Evolutionary conservation across 2,329 filamentous ascomycete species (phyloP).

Genomic region (Fusarium concolor): DNA sequence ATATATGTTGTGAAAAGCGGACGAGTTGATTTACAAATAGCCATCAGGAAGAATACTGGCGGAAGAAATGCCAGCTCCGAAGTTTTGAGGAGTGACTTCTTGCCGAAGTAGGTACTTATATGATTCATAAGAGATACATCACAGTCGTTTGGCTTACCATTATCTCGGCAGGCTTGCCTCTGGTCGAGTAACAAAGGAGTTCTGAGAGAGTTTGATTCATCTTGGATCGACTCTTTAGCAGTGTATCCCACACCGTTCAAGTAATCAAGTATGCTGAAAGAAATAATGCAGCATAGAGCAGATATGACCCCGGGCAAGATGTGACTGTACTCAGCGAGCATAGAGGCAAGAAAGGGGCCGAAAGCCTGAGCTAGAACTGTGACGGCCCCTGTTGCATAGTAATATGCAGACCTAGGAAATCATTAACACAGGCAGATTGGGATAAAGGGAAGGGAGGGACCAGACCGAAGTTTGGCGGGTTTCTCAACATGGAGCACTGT

Average conservation of each 20-base stretch:
- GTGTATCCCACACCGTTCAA: not conserved
- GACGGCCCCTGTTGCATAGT: not conserved
- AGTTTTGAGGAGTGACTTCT: not conserved
- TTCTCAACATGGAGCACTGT: not conserved
- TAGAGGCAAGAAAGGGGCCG: not conserved
- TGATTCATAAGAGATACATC: not conserved
- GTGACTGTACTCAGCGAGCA: not conserved
- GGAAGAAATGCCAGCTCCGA: not conserved
- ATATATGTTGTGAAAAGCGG: constrained; percentile 2
- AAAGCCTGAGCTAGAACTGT: not conserved
- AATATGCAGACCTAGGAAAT: not conserved
- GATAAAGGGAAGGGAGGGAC: accelerated
- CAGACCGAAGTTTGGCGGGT: not conserved
- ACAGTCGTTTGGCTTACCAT: not conserved
- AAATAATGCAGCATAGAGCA: not conserved
- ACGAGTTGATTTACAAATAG: not conserved
- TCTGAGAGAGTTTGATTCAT: not conserved
- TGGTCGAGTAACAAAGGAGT: not conserved
- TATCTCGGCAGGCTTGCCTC: not conserved
- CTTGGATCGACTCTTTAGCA: not conserved
- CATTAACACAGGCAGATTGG: accelerated
- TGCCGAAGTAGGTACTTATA: not conserved
- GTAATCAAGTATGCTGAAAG: not conserved
- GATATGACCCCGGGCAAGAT: not conserved
- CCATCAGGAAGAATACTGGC: not conserved